phyloP scores from a whole-genome alignment of 768 basidiomycete genomes.

The Auricularia heimuer region DNA sequence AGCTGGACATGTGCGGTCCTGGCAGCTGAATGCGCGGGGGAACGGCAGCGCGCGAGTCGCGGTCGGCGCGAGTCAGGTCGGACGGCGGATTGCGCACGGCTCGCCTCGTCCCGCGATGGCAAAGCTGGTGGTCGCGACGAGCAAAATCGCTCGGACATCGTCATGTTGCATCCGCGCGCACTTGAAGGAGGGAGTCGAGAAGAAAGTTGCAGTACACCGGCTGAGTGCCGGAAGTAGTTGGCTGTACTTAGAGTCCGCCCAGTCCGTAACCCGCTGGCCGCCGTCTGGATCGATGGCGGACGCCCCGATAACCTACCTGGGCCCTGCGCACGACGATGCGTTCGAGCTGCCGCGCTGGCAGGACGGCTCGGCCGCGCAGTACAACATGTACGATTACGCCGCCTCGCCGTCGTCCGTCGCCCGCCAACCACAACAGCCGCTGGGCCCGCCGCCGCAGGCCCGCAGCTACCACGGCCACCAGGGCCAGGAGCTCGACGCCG shows the following conservation, averaged over 20 bases:
- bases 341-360: conserved; percentile 1
- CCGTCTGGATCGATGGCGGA: conserved; percentile 1
- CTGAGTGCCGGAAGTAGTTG: conserved; percentile 32
- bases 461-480: conserved; percentile 48
- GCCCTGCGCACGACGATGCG: not conserved
- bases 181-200: too few species aligned
- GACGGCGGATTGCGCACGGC: too few species aligned
- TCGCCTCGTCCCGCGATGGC: too few species aligned
- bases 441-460: conserved; percentile 46
- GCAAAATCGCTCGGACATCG: too few species aligned
- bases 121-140: too few species aligned
- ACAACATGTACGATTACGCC: conserved; percentile 18
- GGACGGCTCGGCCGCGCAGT: not conserved
- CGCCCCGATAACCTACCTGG: not conserved
- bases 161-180: too few species aligned
- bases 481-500: conserved; percentile 8
- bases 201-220: too few species aligned
- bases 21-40: too few species aligned
- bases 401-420: conserved; percentile 35
- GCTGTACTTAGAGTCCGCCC: conserved; percentile 10
- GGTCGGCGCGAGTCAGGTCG: too few species aligned
- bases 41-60: too few species aligned
- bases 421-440: conserved; percentile 32
- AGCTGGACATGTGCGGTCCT: too few species aligned
- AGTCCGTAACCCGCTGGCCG: conserved; percentile 8